A percentile compares a stretch with the other conserved stretches of the same genome.
phyloP scores from a whole-genome alignment of 176 grass and related monocot genomes.

The sorghum (Sorghum bicolor) region DNA sequence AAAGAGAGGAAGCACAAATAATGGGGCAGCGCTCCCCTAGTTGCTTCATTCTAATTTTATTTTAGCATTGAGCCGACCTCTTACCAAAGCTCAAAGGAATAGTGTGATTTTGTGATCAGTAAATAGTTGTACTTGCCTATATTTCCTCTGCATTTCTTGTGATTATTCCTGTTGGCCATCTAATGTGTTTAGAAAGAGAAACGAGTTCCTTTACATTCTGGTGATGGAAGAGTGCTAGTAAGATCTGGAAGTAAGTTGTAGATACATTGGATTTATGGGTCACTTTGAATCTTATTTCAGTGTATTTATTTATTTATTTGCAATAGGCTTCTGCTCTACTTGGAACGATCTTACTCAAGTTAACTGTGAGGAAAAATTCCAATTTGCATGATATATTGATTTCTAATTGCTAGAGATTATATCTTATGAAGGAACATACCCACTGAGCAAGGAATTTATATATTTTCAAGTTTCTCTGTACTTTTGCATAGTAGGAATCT shows the following conservation, averaged over 20 bases:
- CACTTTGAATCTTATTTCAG: not conserved
- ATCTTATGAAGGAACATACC: not conserved
- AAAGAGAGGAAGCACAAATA: no score
- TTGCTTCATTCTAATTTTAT: conserved; percentile 3
- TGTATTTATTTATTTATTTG: not conserved
- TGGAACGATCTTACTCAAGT: not conserved
- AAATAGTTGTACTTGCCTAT: not conserved
- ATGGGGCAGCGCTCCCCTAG: no score
- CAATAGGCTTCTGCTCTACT: not conserved
- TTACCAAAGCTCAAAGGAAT: not conserved
- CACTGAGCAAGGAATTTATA: not conserved
- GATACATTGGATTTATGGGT: not conserved
- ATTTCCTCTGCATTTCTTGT: conserved; percentile 8
- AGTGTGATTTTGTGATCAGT: not conserved
- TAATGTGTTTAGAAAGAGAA: not conserved
- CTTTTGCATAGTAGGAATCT: not conserved
- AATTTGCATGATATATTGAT: not conserved
- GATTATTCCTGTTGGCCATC: not conserved
- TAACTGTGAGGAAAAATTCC: not conserved
- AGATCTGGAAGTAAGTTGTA: not conserved
- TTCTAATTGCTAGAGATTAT: not conserved
- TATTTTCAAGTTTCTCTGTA: not conserved
- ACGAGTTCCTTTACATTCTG: not conserved
- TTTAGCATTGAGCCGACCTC: not conserved
- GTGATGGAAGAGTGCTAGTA: not conserved